phyloP scores from a whole-genome alignment of 2,329 filamentous ascomycete species.

The Oidium heveae region DNA sequence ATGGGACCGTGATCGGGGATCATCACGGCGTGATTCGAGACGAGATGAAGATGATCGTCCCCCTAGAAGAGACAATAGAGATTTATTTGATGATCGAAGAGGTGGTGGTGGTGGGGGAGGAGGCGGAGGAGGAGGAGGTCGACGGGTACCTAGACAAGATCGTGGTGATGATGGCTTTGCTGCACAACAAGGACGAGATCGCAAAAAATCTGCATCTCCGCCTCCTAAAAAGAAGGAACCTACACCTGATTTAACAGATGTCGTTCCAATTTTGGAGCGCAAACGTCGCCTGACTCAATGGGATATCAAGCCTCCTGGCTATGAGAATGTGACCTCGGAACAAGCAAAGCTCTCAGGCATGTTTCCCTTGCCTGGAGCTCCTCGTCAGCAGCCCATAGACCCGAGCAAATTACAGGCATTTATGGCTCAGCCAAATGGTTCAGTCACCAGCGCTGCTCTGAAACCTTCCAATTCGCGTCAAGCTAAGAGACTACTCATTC shows the following conservation, averaged over 20 bases:
- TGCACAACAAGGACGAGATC: conserved; percentile 22
- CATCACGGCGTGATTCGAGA: conserved; percentile 33
- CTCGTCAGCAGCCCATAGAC: conserved; percentile 86
- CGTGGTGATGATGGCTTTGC: conserved; percentile 19
- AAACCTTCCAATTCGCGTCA: conserved; percentile 87
- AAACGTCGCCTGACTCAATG: conserved; percentile 91
- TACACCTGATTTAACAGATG: conserved; percentile 69
- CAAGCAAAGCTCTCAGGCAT: conserved; percentile 97
- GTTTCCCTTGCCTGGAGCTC: conserved; percentile 92
- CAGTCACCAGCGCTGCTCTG: conserved; percentile 43
- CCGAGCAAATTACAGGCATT: conserved; percentile 83
- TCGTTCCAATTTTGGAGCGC: conserved; percentile 58
- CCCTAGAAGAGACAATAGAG: conserved; percentile 26
- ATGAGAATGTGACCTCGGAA: conserved; percentile 93
- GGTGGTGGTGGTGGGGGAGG: conserved; percentile 33
- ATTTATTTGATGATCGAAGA: conserved; percentile 36
- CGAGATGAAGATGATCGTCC: conserved; percentile 39
- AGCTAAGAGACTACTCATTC: conserved; percentile 70
- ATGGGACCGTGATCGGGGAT: conserved; percentile 46
- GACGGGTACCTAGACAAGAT: conserved; percentile 17
- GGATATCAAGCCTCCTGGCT: conserved; percentile 97
- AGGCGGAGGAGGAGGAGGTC: conserved; percentile 23
- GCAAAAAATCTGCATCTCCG: conserved; percentile 45
- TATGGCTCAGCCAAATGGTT: conserved; percentile 64
- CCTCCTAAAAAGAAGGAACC: conserved; percentile 81